A percentile compares a stretch with the other conserved stretches of the same genome.
Evolutionary conservation across 306 rosid species (phyloP).

Genomic region (Cucurbita maxima): DNA sequence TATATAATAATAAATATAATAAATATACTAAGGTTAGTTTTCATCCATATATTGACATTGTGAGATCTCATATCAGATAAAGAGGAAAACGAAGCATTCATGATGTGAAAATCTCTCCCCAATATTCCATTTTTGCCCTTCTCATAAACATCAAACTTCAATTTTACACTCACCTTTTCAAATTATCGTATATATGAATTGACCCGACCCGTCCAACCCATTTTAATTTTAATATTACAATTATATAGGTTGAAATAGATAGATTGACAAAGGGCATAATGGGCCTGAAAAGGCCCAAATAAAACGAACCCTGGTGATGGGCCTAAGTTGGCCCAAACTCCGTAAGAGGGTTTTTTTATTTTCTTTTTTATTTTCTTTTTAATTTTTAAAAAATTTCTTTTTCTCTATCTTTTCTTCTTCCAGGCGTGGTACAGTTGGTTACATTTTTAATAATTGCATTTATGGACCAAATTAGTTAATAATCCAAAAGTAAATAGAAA

Average conservation of each 20-base stretch:
- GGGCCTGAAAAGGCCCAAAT: not conserved
- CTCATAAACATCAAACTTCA: not conserved
- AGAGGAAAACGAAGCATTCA: too few relatives aligned
- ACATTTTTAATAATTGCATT: too few relatives aligned
- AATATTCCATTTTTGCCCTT: not conserved
- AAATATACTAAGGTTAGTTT: too few relatives aligned
- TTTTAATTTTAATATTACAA: too few relatives aligned
- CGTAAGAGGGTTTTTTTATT: not conserved
- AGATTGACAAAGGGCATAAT: not conserved
- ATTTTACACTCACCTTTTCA: not conserved
- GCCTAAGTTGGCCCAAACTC: not conserved
- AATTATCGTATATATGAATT: not conserved
- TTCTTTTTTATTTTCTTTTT: not conserved
- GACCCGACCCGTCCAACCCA: too few relatives aligned
- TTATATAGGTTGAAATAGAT: too few relatives aligned
- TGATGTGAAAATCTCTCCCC: not conserved
- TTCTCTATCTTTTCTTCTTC: too few relatives aligned
- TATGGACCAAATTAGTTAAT: too few relatives aligned
- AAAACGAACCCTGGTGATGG: not conserved
- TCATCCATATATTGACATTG: too few relatives aligned
- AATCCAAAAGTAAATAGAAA: not conserved
- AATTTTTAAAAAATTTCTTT: not conserved
- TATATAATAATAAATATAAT: too few relatives aligned
- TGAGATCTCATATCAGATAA: too few relatives aligned
- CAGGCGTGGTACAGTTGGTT: not conserved